Base-by-base conservation (phyloP, 2,329 filamentous ascomycete species). In the Aureobasidium leucospermi region DNA sequence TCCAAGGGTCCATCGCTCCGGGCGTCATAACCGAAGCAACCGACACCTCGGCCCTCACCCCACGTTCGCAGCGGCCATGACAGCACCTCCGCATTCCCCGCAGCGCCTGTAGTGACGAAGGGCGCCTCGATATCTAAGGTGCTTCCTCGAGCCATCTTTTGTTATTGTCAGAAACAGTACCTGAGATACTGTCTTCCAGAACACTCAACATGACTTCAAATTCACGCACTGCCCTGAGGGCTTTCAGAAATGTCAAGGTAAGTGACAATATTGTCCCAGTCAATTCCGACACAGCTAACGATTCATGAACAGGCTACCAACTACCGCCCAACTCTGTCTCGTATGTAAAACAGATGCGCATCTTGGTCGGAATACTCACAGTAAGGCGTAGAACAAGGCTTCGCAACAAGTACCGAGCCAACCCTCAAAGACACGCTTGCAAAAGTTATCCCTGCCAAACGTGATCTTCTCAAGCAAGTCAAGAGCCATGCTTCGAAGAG, bases 391-490 rank as follows among this genome's bases (percentile, higher is more conserved):
- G 51, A 55, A 55, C 51, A 55, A 23, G 39, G 51, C 73, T 92
- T 91, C 77, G 85, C 88, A 64, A 85, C 89, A 45, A 81, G 85
- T 53, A 81, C 89, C 61, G 93, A 97, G 74, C 89, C 89, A 61
- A 89, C 93, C 71, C 85, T 99, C 70, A 99, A 97, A 78, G 80
- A 89, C 56, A 90, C 90, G 13, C 85, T 99, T 66, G 88, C 85
- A 69, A 84, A 86, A 66, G 84, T 85, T 61, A 96, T 99, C 67
- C 94, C 94, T 36, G 90, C 86, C 63, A 97, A 97, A 80, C 86
- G 92, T 56, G 93, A 96, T 74, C 86, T 96, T 19, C 78, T 97
- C 68, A 94, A 96, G 77, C 89, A 92, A 75, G 89, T 97, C 78
- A 97, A 96, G 79, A 84, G 87, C 60, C 85, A 93, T 73, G 82